Evolutionary conservation across 257 asterid genomes (phyloP), one percentile per base, ranked within the genome.

Genomic region (Scutellaria barbata): DNA sequence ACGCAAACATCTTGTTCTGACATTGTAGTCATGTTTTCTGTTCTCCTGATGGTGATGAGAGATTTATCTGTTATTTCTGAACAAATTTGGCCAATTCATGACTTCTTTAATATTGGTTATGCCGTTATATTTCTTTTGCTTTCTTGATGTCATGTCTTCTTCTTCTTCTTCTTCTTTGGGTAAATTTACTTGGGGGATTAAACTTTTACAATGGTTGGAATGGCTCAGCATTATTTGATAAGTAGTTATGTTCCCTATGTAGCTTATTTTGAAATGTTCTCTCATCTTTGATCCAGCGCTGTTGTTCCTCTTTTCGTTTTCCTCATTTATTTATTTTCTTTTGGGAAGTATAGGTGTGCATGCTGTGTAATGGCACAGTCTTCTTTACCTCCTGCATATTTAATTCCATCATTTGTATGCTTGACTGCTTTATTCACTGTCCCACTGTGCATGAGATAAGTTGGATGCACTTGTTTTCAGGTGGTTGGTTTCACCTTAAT

Each of bases 1-100:
- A 82, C 55, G 71, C 70, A 53, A 18, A 73, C 60, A 46, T 17
- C 65, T 54, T 68, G 41, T 66, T 46, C 12, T 79, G 51, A 51
- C 37, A 41, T 59, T 56, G 58, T 39, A 18, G 42, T 75, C 59
- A 58, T 33, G 59, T 57, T 17, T 43, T 50, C 18, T 5, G 69
- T 33, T 42, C 14, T 10, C 66, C 16, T 7, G 16, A 16, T 40
- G 8, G 22, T 16, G 33, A 39, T 40, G 47, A 16, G 10, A 61
- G n/a, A 12, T 60, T 37, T 14, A 59, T 59, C 18, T n/a, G 10
- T 8, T 60, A 14, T 18, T 41, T 16, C 41, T 11, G 51, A 42
- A 6, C 41, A 63, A 61, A 63, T 63, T 14, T 40, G 51, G 52
- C 46, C 52, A 62, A 62, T 41, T 12, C 52, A 62, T 10, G 17